Evolutionary conservation across 1,284 basidiomycete genomes (phyloP), one percentile per base, ranked within the genome.

Genomic region (Mycocalia duriaeana): DNA sequence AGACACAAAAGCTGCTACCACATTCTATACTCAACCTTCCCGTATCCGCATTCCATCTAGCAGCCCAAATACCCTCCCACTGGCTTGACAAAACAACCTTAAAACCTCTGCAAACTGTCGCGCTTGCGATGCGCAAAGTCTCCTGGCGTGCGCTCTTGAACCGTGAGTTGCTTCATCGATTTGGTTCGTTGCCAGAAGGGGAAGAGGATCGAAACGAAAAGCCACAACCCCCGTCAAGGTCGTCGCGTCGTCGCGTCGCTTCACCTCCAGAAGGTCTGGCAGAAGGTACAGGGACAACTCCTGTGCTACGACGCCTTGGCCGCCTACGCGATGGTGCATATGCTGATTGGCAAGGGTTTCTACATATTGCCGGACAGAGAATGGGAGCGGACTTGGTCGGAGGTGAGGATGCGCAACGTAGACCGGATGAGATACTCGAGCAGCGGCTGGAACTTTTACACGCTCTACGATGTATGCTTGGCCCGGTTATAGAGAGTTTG

Each of bases 141-240:
- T 74, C 77, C 7, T 88, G 81, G 74, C 69, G 85, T 14, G 82
- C 83, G 1, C 64, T 85, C 22, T 56, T 81, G 1, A 48, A 46
- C 25, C 31, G 36, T 45, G 39, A 52, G 47, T 24, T 40, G 14
- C 20, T 28, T n/a, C 45, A 23, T 41, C 43, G 25, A 24, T 24
- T 41, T 34, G 16, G 23, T 16, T 11, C 4, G 7, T 6, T 19
- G 11, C 38, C 9, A 20, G 13, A 19, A 24, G 28, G 8, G 8
- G 28, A 34, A 34, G 28, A 2, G 16, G 13, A 13, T 13, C 11
- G 11, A 34, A 34, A 34, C 28, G 28, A 34, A 34, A 16, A 13
- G 11, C 5, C 9, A 20, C 53, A 56, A 4, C 58, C 59, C 5
- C 61, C 60, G 16, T 57, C 58, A 1, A 52, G 54, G 16, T 62